Evolutionary conservation across 2,329 filamentous ascomycete species (phyloP), one percentile per base, ranked within the genome.

Genomic region (Monosporascus sp.): DNA sequence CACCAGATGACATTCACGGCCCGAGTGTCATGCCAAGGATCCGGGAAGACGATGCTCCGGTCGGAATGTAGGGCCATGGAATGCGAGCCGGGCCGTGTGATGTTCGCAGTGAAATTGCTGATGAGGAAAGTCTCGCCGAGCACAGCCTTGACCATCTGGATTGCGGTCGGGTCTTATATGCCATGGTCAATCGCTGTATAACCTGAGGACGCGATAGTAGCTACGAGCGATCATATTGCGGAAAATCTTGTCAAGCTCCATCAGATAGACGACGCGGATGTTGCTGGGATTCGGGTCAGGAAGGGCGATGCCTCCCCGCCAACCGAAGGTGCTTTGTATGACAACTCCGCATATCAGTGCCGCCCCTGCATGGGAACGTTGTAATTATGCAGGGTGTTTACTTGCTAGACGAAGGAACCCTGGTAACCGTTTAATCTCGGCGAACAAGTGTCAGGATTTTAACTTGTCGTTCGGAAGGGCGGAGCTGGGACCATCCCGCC

Each of bases 41-140:
- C 65, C 18, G 66, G 65, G 37, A 66, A 63, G 0, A 65, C 59
- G 54, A 71, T 44, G 46, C 62, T 66, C 54, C 66, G 62, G 51
- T 71, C 68, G 8, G 65, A 68, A 54, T 70, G 68, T 25, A 70
- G 56, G 1, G 60, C 62, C 68, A 68, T 67, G 11, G 56, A 61
- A 51, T 58, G 45, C 17, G 62, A 59, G 1, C 68, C 68, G 0
- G 68, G 68, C 1, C 67, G 61, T 8, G 67, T 67, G 46, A 70
- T 69, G 52, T 70, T 70, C 44, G 65, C 65, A 4, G 67, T 69
- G 56, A 71, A 70, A 54, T 70, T 70, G 20, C 58, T 64, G 51
- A 70, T 65, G 9, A 69, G 55, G 57, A 68, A 65, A 15, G 2
- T 25, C 11, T 49, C 46, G 14, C 53, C 53, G 3, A 54, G n/a